Evolutionary conservation across 2,329 filamentous ascomycete species (phyloP).

Genomic region (Microcera coccophila): DNA sequence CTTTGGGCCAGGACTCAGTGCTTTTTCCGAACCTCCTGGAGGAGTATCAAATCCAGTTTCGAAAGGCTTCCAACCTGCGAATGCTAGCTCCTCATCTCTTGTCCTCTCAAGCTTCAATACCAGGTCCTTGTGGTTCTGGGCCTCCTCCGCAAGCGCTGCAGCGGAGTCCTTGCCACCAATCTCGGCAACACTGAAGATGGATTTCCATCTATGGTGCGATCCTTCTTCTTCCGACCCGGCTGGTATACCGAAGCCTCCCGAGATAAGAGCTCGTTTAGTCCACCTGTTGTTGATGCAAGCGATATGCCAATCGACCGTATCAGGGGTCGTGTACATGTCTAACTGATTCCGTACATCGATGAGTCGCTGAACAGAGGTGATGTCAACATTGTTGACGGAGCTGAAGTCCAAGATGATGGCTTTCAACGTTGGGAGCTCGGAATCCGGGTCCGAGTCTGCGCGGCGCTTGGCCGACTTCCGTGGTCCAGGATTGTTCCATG

Average conservation of each 20-base stretch:
- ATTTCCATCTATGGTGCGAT: constrained; percentile 71
- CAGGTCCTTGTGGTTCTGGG: constrained; percentile 48
- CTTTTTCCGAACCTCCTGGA: constrained; percentile 33
- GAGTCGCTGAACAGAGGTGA: constrained; percentile 86
- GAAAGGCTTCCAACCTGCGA: constrained; percentile 6
- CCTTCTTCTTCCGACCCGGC: constrained; percentile 42
- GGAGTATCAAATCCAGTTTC: constrained; percentile 17
- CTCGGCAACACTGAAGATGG: constrained; percentile 92
- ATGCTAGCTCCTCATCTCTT: constrained; percentile 37
- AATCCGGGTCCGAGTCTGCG: constrained; percentile 26
- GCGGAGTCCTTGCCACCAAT: constrained; percentile 69
- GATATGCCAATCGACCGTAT: constrained; percentile 90
- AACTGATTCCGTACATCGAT: constrained; percentile 95
- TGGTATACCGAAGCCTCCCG: constrained; percentile 85
- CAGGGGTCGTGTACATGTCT: constrained; percentile 75
- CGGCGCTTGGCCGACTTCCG: constrained; percentile 41
- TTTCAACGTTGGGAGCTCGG: constrained; percentile 66
- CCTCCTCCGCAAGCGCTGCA: constrained; percentile 62
- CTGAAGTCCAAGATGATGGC: constrained; percentile 94
- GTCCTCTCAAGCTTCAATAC: constrained; percentile 6
- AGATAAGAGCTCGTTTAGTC: constrained; percentile 85
- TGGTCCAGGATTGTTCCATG: constrained; percentile 92
- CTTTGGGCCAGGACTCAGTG: constrained; percentile 23
- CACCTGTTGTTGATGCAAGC: constrained; percentile 86
- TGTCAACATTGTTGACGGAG: constrained; percentile 88